Base-by-base conservation (phyloP, 192 early-diverging fungal genomes). In the Neocallimastix lanati region DNA sequence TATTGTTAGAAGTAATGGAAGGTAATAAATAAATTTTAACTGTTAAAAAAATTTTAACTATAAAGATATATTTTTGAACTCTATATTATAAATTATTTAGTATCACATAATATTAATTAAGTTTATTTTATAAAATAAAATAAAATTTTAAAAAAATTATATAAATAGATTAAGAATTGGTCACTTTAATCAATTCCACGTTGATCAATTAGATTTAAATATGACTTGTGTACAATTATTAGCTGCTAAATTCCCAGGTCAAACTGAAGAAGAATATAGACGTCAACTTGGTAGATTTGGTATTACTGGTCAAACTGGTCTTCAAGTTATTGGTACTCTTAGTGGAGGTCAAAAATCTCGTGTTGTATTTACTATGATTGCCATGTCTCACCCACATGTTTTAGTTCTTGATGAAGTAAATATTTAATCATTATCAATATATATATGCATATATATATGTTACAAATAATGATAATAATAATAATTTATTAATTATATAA, bases 311-410 rank as follows among this genome's bases (percentile, higher is more conserved):
- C 96, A 95, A 89, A 94, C 93, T 13, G 96, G 94, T 76, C 83
- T 98, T 87, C 96, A 98, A 82, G 89, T 92, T 28, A 97, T 99
- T 83, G 88, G 92, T 77, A 99, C 98, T 2, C 86, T 99, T 25
- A 95, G 94, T 78, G 98, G 96, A 84, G 98, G 98, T 79, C 96
- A 98, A 84, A 99, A 99, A 87, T 92, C 90, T 77, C 88, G 98
- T 83, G 87, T 85, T 29, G 85, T 89, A 80, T 91, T 88, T 85
- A 88, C 85, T 36, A 84, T 80, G 80, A 85, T 87, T 84, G 82
- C 84, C 25, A 84, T 88, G 85, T 78, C 35, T 58, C 81, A 91
- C 78, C 89, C 87, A 29, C 88, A 87, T 78, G 85, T 90, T 25
- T 80, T 85, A 80, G 82, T 88, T 77, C 82, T 88, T 13, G 84